Percentiles rank a stretch among this genome's conserved stretches.
Evolutionary conservation across 148 eudicot genomes (phyloP).

Genomic region (Camellia granthamiana): DNA sequence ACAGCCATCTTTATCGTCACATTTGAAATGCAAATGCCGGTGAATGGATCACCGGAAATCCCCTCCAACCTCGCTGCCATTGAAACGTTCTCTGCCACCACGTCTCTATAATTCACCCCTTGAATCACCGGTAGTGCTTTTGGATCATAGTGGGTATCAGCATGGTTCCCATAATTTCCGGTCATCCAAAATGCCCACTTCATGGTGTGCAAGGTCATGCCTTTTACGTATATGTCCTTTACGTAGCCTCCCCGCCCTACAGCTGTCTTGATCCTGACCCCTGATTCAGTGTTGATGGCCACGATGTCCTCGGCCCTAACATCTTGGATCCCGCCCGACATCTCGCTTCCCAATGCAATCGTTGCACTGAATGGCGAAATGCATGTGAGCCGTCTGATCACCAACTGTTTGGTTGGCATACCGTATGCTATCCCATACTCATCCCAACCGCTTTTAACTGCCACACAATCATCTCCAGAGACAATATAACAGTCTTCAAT

Average conservation of each 20-base stretch:
- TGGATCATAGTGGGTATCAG: constrained; percentile 32
- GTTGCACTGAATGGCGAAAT: constrained; percentile 80
- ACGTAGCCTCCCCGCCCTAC: constrained; percentile 84
- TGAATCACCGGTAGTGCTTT: constrained; percentile 26
- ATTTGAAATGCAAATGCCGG: constrained; percentile 46
- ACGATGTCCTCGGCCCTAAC: constrained; percentile 74
- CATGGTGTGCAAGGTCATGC: constrained; percentile 52
- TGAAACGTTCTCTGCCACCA: constrained; percentile 39
- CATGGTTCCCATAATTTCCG: constrained; percentile 43
- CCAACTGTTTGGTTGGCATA: constrained; percentile 74
- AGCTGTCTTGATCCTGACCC: constrained; percentile 78
- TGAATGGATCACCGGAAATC: constrained; percentile 35
- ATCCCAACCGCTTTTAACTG: constrained; percentile 95
- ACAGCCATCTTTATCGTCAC: constrained; percentile 37
- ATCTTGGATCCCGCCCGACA: constrained; percentile 91
- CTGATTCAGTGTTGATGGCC: constrained; percentile 75
- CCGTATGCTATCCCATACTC: constrained; percentile 77
- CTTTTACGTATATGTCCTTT: constrained; percentile 35
- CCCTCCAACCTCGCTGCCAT: constrained; percentile 43
- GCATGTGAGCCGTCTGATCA: constrained; percentile 70
- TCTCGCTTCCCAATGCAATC: constrained; percentile 89
- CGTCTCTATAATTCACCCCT: constrained; percentile 35
- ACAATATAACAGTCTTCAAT: constrained; percentile 78
- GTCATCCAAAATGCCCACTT: constrained; percentile 54
- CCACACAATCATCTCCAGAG: constrained; percentile 86